Base-by-base conservation (phyloP, 305 asterid genomes). In the Rubia balearica region DNA sequence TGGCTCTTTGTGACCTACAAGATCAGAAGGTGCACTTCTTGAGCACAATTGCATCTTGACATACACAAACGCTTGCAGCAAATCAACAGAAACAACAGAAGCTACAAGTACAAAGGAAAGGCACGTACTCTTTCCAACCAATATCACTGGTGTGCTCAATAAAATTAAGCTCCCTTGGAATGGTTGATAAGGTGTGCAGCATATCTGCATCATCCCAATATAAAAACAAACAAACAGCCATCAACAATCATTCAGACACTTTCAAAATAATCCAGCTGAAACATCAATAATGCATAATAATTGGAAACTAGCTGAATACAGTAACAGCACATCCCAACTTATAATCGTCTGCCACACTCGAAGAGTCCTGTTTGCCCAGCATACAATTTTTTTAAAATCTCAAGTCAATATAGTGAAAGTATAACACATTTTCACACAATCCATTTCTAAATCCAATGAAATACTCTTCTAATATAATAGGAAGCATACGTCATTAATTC, bases 141-240 rank as follows among this genome's bases (percentile, higher is more conserved):
- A 88, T 82, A 71, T 86, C 86, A 71, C 95, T 86, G 7, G 95
- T 88, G 71, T 88, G 95, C 85, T 88, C 95, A 53, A 88, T 84
- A 67, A 88, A 86, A 77, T 88, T 88, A 46, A 88, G 79, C 45
- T 88, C 88, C 73, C 91, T 83, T 36, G 91, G 86, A 74, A 86
- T 72, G 7, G 73, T 75, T 64, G 91, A 86, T 16, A 84, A 74
- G 57, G 91, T 68, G 73, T 86, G 90, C 24, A 86, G 88, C 81
- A 88, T 60, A 72, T 86, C 88, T 88, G 87, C 51, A 49, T 11
- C 40, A 71, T 77, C 61, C 19, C 1, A 71, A 38, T 38, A 42
- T 46, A 49, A 5, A 40, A 69, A 53, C 22, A 56, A 46, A 59
- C 12, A 57, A 21, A 57, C 7, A 13, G 0, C 65, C 30, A 61